These are phyloP conservation scores for Beauveria brongniartii DNA, from an alignment of 2,329 filamentous ascomycete genomes.

Conservation along the genomic window DNA sequence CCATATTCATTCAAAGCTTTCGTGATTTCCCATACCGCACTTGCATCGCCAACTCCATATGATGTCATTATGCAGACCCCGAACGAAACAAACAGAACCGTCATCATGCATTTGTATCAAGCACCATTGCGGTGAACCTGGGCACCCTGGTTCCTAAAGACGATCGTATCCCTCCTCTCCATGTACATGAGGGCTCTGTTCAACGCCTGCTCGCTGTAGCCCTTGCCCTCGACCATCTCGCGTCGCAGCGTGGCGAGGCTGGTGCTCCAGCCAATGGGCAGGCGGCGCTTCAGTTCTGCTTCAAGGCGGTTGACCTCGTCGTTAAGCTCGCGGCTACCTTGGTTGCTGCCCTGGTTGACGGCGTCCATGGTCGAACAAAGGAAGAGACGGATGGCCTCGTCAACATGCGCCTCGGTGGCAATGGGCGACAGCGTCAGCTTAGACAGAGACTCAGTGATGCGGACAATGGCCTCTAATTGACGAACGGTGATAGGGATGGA, in stretches of 20 bases:
- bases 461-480: conserved; percentile 93
- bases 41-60: conserved; percentile 6
- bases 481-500: conserved; percentile 96
- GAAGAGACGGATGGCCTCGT: conserved; percentile 96
- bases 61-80: conserved; percentile 2
- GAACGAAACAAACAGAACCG: background rate
- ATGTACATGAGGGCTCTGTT: conserved; percentile 79
- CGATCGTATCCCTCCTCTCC: conserved; percentile 79
- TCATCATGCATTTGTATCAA: conserved; percentile 26
- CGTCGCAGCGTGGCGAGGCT: conserved; percentile 76
- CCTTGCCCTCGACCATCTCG: conserved; percentile 88
- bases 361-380: conserved; percentile 96
- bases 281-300: conserved; percentile 73
- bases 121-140: conserved; percentile 69
- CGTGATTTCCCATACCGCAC: conserved; percentile 2
- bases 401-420: conserved; percentile 84
- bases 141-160: conserved; percentile 67
- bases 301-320: conserved; percentile 84
- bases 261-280: conserved; percentile 94
- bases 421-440: conserved; percentile 82
- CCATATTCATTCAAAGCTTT: background rate
- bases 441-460: conserved; percentile 91
- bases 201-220: conserved; percentile 79
- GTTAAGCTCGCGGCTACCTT: conserved; percentile 80
- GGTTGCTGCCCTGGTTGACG: conserved; percentile 78